A percentile compares a stretch with the other conserved stretches of the same genome.
Evolutionary conservation across 768 basidiomycete genomes (phyloP).

Genomic region (Lactifluus echinatus): DNA sequence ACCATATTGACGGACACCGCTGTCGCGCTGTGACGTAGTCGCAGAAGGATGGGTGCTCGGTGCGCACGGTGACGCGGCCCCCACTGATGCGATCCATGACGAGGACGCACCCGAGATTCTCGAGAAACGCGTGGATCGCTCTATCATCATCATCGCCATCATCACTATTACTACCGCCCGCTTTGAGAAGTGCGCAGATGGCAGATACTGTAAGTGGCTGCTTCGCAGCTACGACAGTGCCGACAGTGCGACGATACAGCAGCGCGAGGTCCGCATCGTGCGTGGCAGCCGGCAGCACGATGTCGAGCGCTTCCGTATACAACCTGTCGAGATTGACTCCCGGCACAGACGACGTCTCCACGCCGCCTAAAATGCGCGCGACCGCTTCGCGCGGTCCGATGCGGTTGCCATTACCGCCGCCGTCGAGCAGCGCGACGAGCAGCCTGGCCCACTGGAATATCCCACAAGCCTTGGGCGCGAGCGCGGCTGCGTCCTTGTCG

Average conservation of each 20-base stretch:
- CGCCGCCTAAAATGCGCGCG: not conserved
- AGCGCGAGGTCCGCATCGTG: not conserved
- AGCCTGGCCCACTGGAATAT: slow-evolving; percentile 21
- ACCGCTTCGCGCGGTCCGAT: slow-evolving; percentile 6
- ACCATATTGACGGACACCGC: slow-evolving; percentile 9
- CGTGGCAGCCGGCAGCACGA: not conserved
- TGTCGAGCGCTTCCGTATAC: slow-evolving; percentile 6
- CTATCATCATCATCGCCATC: not conserved
- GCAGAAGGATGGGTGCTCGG: slow-evolving; percentile 9
- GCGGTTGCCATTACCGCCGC: too few species aligned
- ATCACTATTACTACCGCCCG: not conserved
- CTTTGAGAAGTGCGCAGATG: slow-evolving; percentile 5
- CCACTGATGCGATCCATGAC: not conserved
- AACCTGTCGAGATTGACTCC: slow-evolving; percentile 9
- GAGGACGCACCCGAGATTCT: slow-evolving; percentile 15
- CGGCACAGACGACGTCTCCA: not conserved
- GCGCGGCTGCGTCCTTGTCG: slow-evolving; percentile 1
- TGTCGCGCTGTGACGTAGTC: slow-evolving; percentile 10
- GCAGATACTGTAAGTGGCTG: slow-evolving; percentile 10
- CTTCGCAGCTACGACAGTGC: slow-evolving; percentile 6
- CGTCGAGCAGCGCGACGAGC: slow-evolving; percentile 5
- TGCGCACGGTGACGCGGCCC: slow-evolving; percentile 6
- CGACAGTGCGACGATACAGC: slow-evolving; percentile 9
- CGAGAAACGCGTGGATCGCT: not conserved
- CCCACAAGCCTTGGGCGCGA: slow-evolving; percentile 11